Base-by-base conservation (phyloP, 2,329 filamentous ascomycete species). In the Bipolaris gigantea region DNA sequence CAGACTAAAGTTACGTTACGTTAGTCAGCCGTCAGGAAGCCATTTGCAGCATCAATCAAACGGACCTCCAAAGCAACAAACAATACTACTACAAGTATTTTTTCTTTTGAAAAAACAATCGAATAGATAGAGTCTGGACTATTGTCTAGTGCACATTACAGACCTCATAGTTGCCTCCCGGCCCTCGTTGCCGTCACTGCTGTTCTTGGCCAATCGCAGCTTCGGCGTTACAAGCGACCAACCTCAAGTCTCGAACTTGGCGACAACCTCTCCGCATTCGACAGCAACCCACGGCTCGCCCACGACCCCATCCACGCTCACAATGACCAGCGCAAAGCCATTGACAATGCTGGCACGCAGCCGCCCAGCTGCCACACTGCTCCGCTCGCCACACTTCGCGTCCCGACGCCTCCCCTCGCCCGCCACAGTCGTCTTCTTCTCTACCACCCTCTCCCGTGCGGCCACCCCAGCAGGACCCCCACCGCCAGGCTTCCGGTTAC, bases 401-500 rank as follows among this genome's bases (percentile, higher is more conserved):
- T 57, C 69, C 18, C 60, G 56, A 41, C 73, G 75, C 61, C 66
- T 72, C 59, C 72, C 74, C 58, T 67, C 74, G 56, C 69, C 72
- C 69, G 76, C 76, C 77, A 75, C 80, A 65, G 78, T 79, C 74
- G 79, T 80, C 76, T 78, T 80, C 76, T 87, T 88, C 79, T 86
- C 83, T 58, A 85, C 83, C 65, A 82, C 80, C 64, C 85, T 88
- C 63, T 86, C 72, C 62, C 79, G 80, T 69, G 75, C 79, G 72
- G 83, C 83, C 68, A 80, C 89, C 43, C 90, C 91, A 60, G 81
- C 83, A 61, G 91, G 92, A 44, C 86, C 90, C 64, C 90, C 91
- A 63, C 89, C 90, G 53, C 80, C 86, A 64, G 86, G 87, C 62
- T 97, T 96, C 83, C 87, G 94, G 66, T 81, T 92, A 67, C 84